Percentiles rank a stretch among this genome's conserved stretches.
These are phyloP conservation scores for Colletotrichum musae DNA, from an alignment of 2,329 filamentous ascomycete species.

Conservation along the genomic window DNA sequence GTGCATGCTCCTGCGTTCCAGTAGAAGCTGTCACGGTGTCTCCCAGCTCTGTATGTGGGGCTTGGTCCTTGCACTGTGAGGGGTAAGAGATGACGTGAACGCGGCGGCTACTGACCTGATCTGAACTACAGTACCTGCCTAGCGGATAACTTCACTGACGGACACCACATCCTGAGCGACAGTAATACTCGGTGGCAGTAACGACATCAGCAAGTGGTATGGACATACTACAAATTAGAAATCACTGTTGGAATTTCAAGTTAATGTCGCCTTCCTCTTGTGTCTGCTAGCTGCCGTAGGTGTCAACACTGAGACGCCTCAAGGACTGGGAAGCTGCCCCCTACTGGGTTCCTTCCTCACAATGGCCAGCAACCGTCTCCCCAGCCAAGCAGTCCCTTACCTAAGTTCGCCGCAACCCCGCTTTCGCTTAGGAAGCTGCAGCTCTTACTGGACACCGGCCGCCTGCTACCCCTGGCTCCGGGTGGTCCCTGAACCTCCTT, in stretches of 20 bases:
- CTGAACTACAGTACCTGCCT: too few species aligned
- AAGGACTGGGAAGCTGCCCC: neutral
- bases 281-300: neutral
- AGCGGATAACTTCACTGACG: too few species aligned
- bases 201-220: too few species aligned
- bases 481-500: constrained; percentile 41
- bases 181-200: neutral
- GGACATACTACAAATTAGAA: too few species aligned
- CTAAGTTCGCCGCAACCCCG: constrained; percentile 40
- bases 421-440: constrained; percentile 27
- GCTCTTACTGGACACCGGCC: constrained; percentile 29
- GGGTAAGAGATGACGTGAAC: constrained; percentile 43
- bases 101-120: constrained; percentile 3
- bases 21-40: neutral
- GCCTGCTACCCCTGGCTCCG: constrained; percentile 35
- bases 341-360: too few species aligned
- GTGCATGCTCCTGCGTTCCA: neutral
- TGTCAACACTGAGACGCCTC: constrained; percentile 9
- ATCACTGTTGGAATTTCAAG: too few species aligned
- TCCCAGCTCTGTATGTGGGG: constrained; percentile 14
- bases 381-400: constrained; percentile 27
- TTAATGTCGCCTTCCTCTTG: neutral
- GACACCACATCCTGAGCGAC: neutral
- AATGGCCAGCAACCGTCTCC: constrained; percentile 17
- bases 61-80: constrained; percentile 38